Evolutionary conservation across 2,329 filamentous ascomycete species (phyloP), one percentile per base, ranked within the genome.

Genomic region (Aspergillus sclerotialis): DNA sequence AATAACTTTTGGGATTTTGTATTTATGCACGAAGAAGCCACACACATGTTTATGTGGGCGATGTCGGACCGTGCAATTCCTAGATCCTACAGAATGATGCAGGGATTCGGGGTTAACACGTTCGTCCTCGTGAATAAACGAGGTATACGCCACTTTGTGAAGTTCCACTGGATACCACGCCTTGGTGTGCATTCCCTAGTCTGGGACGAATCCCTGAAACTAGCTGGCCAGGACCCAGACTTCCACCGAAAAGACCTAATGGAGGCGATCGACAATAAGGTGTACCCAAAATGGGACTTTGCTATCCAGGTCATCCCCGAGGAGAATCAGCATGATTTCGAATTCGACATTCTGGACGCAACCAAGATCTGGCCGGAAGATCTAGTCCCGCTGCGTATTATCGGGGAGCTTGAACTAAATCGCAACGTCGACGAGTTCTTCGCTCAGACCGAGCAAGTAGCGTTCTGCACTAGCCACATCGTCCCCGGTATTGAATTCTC

Each of bases 331-430:
- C 70, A 90, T 42, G 76, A 84, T 10, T 93, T 90, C 40, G 85
- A 90, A 5, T 90, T 92, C 40, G 86, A 92, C 49, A 81, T 90
- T 17, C 73, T 93, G 2, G 86, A 93, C 46, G 80, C 85, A 1
- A 93, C 86, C 21, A 92, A 93, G 64, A 61, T 90, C 15, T 92
- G 85, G 84, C 86, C 85, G 0, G 84, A 92, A 52, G 82, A 90
- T 9, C 61, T 79, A 0, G 67, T 88, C 0, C 85, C 85, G 0
- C 70, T 90, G 12, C 75, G 82, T 7, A 84, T 86, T 52, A 84
- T 93, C 36, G 86, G 84, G 24, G 76, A 89, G 58, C 56, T 93
- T 1, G 80, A 89, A 53, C 72, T 93, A 4, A 89, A 92, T 68
- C 74, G 75, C 35, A 90, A 86, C 40, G 70, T 83, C 2, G 84